Evolutionary conservation across 805 yeast genomes (phyloP), one percentile per base, ranked within the genome.

Genomic region (Pichia cabralensis): DNA sequence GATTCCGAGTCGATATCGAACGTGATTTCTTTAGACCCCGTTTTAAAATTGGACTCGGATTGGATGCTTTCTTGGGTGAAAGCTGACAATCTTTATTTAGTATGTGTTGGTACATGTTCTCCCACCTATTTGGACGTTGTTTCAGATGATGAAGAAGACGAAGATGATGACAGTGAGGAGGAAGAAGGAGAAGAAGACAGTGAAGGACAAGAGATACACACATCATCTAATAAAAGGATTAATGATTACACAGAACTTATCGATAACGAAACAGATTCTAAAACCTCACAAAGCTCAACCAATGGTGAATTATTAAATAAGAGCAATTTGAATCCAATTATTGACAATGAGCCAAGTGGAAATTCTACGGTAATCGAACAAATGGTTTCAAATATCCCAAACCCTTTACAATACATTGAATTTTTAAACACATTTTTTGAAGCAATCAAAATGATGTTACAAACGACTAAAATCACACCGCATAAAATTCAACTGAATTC

Each of bases 401-500:
- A 71, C 39, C 77, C 76, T 0, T 40, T 65, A 17, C 55, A 61
- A 24, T 68, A 72, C 17, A 47, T 50, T 24, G 53, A 58, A 9
- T 72, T 72, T 41, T 49, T 69, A 13, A 46, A 56, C 17, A 50
- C 62, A 18, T 56, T 72, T 19, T 42, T 58, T 4, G 60, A 56
- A 13, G 67, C 60, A 1, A 50, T 66, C 43, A 53, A 52, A 19
- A 59, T 59, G 18, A 71, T 66, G 44, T 55, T 72, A 27, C 69
- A 69, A 16, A 39, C 49, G 3, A 38, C 55, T 3, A 76, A 76
- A 2, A 50, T 86, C 21, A 65, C 74, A 3, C 55, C 72, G 2
- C 50, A 69, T 18, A 80, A 76, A 44, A 58, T 92, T 9, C 77
- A 71, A 35, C 70, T 79, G 29, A 80, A 85, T 49, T 69, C 67